A percentile compares a stretch with the other conserved stretches of the same genome.
These are phyloP conservation scores for Talaromyces pinophilus DNA, from an alignment of 2,329 filamentous ascomycete genomes.

Conservation along the genomic window DNA sequence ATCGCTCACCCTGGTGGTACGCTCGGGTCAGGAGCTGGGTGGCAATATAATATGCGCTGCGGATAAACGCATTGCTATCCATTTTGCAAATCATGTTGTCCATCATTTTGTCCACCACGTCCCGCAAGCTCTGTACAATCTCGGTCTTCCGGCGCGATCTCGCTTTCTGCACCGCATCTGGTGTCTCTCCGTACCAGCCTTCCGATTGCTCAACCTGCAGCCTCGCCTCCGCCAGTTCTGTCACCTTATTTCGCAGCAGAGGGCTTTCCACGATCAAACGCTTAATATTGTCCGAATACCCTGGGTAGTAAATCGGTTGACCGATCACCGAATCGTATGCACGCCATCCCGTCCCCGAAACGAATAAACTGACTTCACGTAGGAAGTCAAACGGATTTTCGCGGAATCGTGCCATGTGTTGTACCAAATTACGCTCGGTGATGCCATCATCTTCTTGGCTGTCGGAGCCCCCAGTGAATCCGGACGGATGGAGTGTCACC, in stretches of 20 bases:
- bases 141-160: constrained; percentile 49
- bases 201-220: constrained; percentile 75
- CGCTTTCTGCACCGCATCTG: constrained; percentile 35
- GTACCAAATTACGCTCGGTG: constrained; percentile 53
- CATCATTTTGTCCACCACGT: constrained; percentile 83
- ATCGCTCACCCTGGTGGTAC: constrained; percentile 77
- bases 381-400: constrained; percentile 74
- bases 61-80: constrained; percentile 89
- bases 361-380: constrained; percentile 88
- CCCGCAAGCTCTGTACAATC: constrained; percentile 71
- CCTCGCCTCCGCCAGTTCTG: constrained; percentile 72
- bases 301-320: constrained; percentile 88
- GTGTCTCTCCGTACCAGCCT: constrained; percentile 59
- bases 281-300: constrained; percentile 91
- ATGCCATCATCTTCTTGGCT: constrained; percentile 49
- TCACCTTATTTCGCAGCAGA: constrained; percentile 72
- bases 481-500: constrained; percentile 73
- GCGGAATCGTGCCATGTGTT: constrained; percentile 85
- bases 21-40: constrained; percentile 89
- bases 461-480: constrained; percentile 51
- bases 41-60: constrained; percentile 83
- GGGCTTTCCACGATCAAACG: constrained; percentile 71
- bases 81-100: constrained; percentile 99
- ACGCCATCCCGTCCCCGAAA: constrained; percentile 92
- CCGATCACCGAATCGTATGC: constrained; percentile 89